A percentile compares a stretch with the other conserved stretches of the same genome.
These are phyloP conservation scores for Populus alba DNA, from an alignment of 345 rosid species.

Conservation along the genomic window DNA sequence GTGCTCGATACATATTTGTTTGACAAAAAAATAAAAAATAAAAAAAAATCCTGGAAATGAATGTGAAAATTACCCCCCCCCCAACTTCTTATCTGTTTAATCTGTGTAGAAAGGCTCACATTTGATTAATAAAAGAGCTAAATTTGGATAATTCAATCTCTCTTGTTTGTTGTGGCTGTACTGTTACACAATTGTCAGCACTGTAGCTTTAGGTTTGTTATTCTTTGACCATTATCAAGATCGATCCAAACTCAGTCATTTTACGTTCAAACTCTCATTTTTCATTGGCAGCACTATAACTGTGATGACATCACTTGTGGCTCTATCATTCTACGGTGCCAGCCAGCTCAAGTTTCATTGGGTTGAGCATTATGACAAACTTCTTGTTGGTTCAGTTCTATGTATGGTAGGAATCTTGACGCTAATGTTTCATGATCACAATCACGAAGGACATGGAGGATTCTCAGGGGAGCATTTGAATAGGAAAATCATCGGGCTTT, in stretches of 20 bases:
- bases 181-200: neutral
- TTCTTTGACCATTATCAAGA: neutral
- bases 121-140: neutral
- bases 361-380: conserved; percentile 96
- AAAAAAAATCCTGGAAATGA: neutral
- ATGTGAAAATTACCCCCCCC: neutral
- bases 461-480: conserved; percentile 44
- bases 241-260: neutral
- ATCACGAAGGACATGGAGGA: conserved; percentile 40
- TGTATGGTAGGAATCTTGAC: conserved; percentile 92
- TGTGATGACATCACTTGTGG: conserved; percentile 97
- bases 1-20: neutral
- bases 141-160: neutral
- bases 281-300: conserved; percentile 67
- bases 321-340: conserved; percentile 94
- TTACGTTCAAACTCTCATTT: conserved; percentile 1
- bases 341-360: conserved; percentile 96
- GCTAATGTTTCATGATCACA: conserved; percentile 83
- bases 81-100: neutral
- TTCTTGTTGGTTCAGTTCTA: conserved; percentile 88
- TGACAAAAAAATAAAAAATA: neutral
- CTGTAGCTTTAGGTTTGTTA: neutral
- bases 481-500: conserved; percentile 62
- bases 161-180: neutral
- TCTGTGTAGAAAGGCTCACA: neutral